Percentiles rank a stretch among this genome's conserved stretches.
These are phyloP conservation scores for Fomitiporia mediterranea DNA, from an alignment of 1,284 basidiomycete genomes.

Conservation along the genomic window DNA sequence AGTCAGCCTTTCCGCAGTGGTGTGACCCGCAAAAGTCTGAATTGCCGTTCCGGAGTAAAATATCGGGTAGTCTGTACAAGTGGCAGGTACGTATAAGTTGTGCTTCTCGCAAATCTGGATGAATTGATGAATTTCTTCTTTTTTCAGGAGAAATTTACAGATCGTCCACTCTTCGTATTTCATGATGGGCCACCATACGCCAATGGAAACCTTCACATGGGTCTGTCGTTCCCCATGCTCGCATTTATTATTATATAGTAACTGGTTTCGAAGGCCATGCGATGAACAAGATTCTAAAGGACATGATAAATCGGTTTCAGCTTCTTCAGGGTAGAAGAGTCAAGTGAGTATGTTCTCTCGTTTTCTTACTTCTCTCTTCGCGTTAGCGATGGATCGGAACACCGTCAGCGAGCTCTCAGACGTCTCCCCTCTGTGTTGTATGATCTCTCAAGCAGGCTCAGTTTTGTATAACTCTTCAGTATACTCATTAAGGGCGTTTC, in stretches of 20 bases:
- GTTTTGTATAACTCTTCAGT: no score
- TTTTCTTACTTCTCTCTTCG: constrained; percentile 1
- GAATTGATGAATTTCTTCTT: constrained; percentile 3
- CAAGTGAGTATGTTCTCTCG: constrained; percentile 52
- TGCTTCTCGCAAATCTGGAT: constrained; percentile 24
- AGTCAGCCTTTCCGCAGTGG: constrained; percentile 78
- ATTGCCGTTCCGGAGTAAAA: constrained; percentile 55
- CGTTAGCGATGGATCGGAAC: no score
- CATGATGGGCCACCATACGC: constrained; percentile 99
- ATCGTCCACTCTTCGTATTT: constrained; percentile 73
- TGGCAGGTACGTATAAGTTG: constrained; percentile 84
- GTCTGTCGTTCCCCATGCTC: constrained; percentile 39
- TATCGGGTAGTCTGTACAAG: constrained; percentile 75
- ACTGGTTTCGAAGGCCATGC: constrained; percentile 71
- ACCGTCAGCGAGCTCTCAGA: no score
- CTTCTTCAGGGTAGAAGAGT: constrained; percentile 76
- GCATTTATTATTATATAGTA: neutral
- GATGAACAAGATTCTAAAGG: constrained; percentile 95
- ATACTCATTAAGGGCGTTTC: no score
- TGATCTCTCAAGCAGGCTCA: no score
- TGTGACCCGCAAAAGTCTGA: constrained; percentile 66
- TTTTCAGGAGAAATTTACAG: constrained; percentile 56
- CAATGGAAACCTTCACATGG: constrained; percentile 94
- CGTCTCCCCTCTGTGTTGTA: no score
- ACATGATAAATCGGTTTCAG: constrained; percentile 91